phyloP scores from a whole-genome alignment of 768 basidiomycete species.

The Psilocybe subaeruginosa region DNA sequence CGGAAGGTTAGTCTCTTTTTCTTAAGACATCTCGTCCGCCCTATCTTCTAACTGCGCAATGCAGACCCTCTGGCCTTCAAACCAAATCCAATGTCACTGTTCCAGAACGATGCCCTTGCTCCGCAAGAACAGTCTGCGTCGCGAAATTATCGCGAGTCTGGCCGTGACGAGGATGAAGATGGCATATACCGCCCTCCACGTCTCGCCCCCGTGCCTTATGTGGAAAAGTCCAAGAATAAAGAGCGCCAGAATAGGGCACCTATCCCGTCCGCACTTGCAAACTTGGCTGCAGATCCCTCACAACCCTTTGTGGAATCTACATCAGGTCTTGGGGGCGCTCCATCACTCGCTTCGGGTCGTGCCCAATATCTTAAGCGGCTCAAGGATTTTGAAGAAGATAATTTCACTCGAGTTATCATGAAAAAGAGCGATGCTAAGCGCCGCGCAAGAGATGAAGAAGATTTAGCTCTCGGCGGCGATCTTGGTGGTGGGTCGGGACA shows the following conservation, averaged over 20 bases:
- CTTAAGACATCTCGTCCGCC: background rate
- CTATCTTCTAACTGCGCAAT: conserved; percentile 4
- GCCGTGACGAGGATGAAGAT: conserved; percentile 30
- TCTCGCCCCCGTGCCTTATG: conserved; percentile 88
- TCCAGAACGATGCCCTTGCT: conserved; percentile 42
- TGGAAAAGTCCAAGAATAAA: conserved; percentile 47
- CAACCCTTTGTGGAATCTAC: conserved; percentile 74
- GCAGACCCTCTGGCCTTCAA: conserved; percentile 91
- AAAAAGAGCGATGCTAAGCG: conserved; percentile 83
- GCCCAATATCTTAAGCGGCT: conserved; percentile 81
- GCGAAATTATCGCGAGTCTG: conserved; percentile 17
- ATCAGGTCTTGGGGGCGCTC: conserved; percentile 68
- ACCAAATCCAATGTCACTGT: conserved; percentile 82
- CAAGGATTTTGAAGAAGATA: conserved; percentile 91
- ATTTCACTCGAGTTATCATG: conserved; percentile 89
- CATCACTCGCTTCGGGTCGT: conserved; percentile 62
- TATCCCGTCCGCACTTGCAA: conserved; percentile 67
- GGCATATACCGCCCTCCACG: conserved; percentile 85
- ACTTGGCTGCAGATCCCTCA: conserved; percentile 66
- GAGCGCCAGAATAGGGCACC: conserved; percentile 54
- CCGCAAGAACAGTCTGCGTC: conserved; percentile 36
- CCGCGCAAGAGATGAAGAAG: conserved; percentile 80
- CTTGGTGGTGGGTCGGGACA: conserved; percentile 45
- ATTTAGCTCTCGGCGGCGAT: conserved; percentile 83
- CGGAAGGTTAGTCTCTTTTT: conserved; percentile 56